These are phyloP conservation scores for Spatholobus suberectus DNA, from an alignment of 306 rosid genomes.

Conservation along the genomic window DNA sequence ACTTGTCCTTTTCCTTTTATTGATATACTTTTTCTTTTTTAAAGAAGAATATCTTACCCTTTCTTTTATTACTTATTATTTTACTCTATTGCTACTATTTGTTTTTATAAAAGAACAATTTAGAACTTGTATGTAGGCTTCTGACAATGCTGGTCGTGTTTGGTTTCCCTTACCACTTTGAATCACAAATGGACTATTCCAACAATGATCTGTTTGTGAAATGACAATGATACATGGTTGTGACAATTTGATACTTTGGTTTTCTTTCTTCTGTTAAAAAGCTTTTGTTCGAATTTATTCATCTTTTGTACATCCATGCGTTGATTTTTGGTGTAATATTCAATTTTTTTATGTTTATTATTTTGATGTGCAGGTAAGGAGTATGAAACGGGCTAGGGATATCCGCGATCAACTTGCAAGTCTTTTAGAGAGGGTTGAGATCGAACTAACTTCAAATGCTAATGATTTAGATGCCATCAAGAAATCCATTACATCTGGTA, in stretches of 20 bases:
- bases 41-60: background rate
- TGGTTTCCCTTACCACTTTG: background rate
- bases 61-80: background rate
- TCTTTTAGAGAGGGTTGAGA: constrained; percentile 91
- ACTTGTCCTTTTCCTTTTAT: background rate
- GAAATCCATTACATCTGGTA: constrained; percentile 93
- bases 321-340: constrained; percentile 30
- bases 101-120: background rate
- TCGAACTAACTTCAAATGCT: constrained; percentile 62
- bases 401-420: constrained; percentile 95
- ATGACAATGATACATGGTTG: constrained; percentile 1
- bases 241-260: constrained; percentile 2
- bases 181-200: background rate
- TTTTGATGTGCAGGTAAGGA: constrained; percentile 71
- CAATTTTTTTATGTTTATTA: constrained; percentile 16
- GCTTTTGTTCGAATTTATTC: background rate
- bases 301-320: background rate
- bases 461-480: constrained; percentile 76
- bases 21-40: background rate
- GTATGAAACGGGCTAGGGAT: constrained; percentile 98
- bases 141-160: background rate
- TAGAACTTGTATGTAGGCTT: constrained; percentile 6
- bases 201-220: constrained; percentile 6
- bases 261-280: constrained; percentile 4
- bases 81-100: background rate